Evolutionary conservation across 1,284 basidiomycete species (phyloP).

Genomic region (Ustilago curta): DNA sequence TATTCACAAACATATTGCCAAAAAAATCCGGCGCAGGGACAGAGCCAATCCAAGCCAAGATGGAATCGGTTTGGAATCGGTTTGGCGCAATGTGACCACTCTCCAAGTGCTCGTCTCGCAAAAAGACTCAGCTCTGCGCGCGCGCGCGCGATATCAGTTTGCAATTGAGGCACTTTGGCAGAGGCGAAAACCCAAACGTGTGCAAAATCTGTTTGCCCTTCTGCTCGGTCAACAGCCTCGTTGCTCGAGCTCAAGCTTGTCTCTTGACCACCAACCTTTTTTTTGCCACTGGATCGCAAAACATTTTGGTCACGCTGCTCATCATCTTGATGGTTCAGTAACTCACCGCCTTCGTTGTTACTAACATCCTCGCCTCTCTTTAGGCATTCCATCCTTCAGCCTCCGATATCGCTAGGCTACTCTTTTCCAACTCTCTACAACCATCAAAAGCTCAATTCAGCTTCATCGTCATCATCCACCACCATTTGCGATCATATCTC

Average conservation of each 20-base stretch:
- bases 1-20: no score
- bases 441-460: slow-evolving; percentile 35
- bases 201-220: slow-evolving; percentile 5
- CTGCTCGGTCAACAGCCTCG: background rate
- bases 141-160: background rate
- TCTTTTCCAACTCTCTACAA: slow-evolving; percentile 3
- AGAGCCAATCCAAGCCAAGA: background rate
- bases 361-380: slow-evolving; percentile 20
- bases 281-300: background rate
- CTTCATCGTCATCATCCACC: slow-evolving; percentile 10
- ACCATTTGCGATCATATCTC: slow-evolving; percentile 3
- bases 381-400: slow-evolving; percentile 23
- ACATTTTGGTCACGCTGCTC: slow-evolving; percentile 17
- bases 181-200: background rate
- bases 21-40: slow-evolving; percentile 9
- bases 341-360: background rate
- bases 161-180: background rate
- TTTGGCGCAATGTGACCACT: background rate
- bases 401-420: slow-evolving; percentile 58
- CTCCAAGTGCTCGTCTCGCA: background rate
- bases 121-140: slow-evolving; percentile 6
- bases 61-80: background rate
- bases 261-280: slow-evolving; percentile 43
- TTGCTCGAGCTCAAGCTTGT: background rate
- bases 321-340: slow-evolving; percentile 19